These are phyloP conservation scores for Pontederia paniculata DNA, from an alignment of 176 grass and related monocot species.

Conservation along the genomic window DNA sequence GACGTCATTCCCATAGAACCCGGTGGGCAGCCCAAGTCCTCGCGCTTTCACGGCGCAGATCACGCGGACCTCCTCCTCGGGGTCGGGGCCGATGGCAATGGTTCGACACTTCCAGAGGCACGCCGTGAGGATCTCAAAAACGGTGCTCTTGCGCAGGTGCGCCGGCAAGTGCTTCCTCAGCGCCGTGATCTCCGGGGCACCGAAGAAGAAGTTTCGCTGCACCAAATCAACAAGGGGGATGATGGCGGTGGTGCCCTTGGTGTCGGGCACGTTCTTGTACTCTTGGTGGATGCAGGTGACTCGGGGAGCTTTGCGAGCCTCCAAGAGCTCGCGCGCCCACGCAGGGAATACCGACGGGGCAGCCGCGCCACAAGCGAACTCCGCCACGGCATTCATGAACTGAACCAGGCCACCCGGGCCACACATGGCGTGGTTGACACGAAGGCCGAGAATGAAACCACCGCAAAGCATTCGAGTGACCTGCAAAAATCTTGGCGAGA, in stretches of 20 bases:
- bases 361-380: slow-evolving; percentile 36
- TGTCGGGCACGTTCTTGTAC: slow-evolving; percentile 65
- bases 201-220: slow-evolving; percentile 71
- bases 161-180: slow-evolving; percentile 29
- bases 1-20: slow-evolving; percentile 81
- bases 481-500: not conserved
- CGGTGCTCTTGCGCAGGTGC: slow-evolving; percentile 28
- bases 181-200: slow-evolving; percentile 25
- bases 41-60: slow-evolving; percentile 58
- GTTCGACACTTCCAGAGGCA: too few relatives aligned
- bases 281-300: slow-evolving; percentile 45
- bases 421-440: slow-evolving; percentile 13
- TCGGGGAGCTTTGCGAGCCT: slow-evolving; percentile 35
- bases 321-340: slow-evolving; percentile 42
- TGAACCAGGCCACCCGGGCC: slow-evolving; percentile 12
- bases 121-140: too few relatives aligned
- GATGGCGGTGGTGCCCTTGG: slow-evolving; percentile 53
- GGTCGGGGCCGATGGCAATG: too few relatives aligned
- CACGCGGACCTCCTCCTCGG: too few relatives aligned
- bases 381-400: slow-evolving; percentile 15
- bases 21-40: slow-evolving; percentile 34
- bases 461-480: slow-evolving; percentile 16
- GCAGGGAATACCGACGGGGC: slow-evolving; percentile 33
- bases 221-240: slow-evolving; percentile 70
- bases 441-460: slow-evolving; percentile 10